Conservation (phyloP, 768 basidiomycete genomes). For the Boletus barrowsii region DNA sequence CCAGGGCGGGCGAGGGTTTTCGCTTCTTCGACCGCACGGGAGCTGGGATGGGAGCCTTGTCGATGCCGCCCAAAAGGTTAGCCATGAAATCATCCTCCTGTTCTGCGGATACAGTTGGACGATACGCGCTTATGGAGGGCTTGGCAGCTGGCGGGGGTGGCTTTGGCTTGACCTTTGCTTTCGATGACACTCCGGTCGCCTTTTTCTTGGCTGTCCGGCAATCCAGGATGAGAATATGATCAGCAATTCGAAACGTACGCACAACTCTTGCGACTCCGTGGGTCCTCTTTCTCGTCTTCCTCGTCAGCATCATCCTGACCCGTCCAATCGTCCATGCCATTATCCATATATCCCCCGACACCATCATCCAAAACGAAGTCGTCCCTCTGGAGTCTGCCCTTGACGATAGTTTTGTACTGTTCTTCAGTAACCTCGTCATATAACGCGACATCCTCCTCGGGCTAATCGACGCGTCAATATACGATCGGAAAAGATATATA, state of each 20-base stretch:
- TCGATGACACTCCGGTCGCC: conserved; percentile 19
- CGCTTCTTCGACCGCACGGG: conserved; percentile 54
- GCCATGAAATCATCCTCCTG: conserved; percentile 92
- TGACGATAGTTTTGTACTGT: conserved; percentile 83
- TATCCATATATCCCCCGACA: conserved; percentile 86
- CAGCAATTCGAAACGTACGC: conserved; percentile 11
- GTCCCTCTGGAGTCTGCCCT: conserved; percentile 74
- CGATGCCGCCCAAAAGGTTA: conserved; percentile 70
- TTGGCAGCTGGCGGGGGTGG: conserved; percentile 47
- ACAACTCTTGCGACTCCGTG: conserved; percentile 40
- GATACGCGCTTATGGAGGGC: conserved; percentile 76
- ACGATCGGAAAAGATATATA: background rate
- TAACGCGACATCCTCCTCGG: conserved; percentile 62
- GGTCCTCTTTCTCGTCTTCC: conserved; percentile 43
- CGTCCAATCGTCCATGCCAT: conserved; percentile 95
- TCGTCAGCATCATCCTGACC: conserved; percentile 53
- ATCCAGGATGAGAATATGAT: conserved; percentile 4
- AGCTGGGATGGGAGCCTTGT: conserved; percentile 42
- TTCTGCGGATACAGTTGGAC: conserved; percentile 68
- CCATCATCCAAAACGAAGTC: conserved; percentile 98
- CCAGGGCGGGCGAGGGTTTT: conserved; percentile 54
- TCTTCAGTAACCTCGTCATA: conserved; percentile 92
- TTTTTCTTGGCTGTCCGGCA: conserved; percentile 32
- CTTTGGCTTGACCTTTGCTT: conserved; percentile 42
- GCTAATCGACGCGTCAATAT: conserved; percentile 30